These are phyloP conservation scores for Calonectria pauciramosa DNA, from an alignment of 2,329 filamentous ascomycete genomes.

Conservation along the genomic window DNA sequence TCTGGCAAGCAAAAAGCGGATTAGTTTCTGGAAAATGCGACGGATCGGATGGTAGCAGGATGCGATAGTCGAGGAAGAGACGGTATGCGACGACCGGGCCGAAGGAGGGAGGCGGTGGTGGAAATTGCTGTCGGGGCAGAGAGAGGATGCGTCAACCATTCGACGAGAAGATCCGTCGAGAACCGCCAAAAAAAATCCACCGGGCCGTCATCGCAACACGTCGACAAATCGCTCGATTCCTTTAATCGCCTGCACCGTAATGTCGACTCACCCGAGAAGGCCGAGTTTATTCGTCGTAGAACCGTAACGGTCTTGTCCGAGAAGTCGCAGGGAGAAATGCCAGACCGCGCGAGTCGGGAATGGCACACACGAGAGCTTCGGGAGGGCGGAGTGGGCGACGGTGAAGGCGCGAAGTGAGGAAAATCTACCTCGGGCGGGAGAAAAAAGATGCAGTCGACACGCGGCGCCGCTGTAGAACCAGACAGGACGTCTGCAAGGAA, in stretches of 20 bases:
- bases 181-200: constrained; percentile 37
- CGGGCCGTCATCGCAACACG: constrained; percentile 42
- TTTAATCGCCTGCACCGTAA: constrained; percentile 25
- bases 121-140: constrained; percentile 38
- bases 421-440: constrained; percentile 35
- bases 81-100: constrained; percentile 32
- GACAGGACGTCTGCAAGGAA: constrained; percentile 36
- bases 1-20: constrained; percentile 29
- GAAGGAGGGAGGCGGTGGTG: constrained; percentile 33
- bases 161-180: constrained; percentile 38
- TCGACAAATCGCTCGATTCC: constrained; percentile 33
- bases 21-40: constrained; percentile 33
- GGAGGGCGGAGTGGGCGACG: constrained; percentile 42
- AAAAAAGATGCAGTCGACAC: constrained; percentile 37
- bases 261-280: constrained; percentile 40
- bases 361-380: constrained; percentile 45
- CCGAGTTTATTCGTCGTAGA: constrained; percentile 32
- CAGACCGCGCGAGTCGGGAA: constrained; percentile 42
- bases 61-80: constrained; percentile 29
- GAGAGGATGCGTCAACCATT: constrained; percentile 43
- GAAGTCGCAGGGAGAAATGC: constrained; percentile 40
- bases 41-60: constrained; percentile 18
- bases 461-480: constrained; percentile 40
- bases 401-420: constrained; percentile 38
- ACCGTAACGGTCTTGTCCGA: constrained; percentile 36